phyloP scores from a whole-genome alignment of 305 asterid genomes.

The Plantago rigida region DNA sequence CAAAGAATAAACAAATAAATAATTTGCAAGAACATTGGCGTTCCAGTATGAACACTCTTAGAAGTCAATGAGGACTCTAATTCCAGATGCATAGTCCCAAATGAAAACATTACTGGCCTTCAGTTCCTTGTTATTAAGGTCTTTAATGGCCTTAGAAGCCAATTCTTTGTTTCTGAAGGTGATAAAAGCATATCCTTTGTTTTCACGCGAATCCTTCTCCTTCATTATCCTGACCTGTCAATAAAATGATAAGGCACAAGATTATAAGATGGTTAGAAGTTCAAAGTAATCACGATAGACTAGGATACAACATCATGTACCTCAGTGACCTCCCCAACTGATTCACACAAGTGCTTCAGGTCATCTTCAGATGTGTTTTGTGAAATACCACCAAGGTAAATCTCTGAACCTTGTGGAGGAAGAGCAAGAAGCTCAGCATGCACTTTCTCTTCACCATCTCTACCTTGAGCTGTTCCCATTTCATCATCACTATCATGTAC shows the following conservation, averaged over 20 bases:
- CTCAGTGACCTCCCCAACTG: slow-evolving; percentile 83
- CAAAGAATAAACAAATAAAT: slow-evolving; percentile 15
- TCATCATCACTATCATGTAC: slow-evolving; percentile 36
- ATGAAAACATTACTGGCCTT: slow-evolving; percentile 42
- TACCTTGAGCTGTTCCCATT: slow-evolving; percentile 44
- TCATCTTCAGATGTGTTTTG: slow-evolving; percentile 68
- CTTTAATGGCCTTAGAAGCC: slow-evolving; percentile 82
- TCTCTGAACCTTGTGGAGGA: slow-evolving; percentile 94
- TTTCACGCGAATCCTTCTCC: slow-evolving; percentile 69
- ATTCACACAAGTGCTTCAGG: slow-evolving; percentile 59
- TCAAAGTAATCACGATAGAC: slow-evolving; percentile 11
- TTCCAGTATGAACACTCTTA: too few relatives aligned
- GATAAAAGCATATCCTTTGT: slow-evolving; percentile 92
- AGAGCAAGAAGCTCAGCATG: slow-evolving; percentile 82
- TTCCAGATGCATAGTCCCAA: too few relatives aligned
- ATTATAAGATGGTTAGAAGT: slow-evolving; percentile 1
- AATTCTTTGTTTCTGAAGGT: slow-evolving; percentile 77
- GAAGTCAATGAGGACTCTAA: too few relatives aligned
- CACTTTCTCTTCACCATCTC: slow-evolving; percentile 41
- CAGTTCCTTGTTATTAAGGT: slow-evolving; percentile 64
- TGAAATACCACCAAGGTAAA: slow-evolving; percentile 74
- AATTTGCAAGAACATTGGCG: slow-evolving; percentile 12
- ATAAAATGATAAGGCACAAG: slow-evolving; percentile 23
- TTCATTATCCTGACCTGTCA: slow-evolving; percentile 86
- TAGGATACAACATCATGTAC: slow-evolving; percentile 29